Percentiles rank a stretch among this genome's conserved stretches.
phyloP scores from a whole-genome alignment of 192 early-diverging fungal genomes.

The Dispira parvispora region DNA sequence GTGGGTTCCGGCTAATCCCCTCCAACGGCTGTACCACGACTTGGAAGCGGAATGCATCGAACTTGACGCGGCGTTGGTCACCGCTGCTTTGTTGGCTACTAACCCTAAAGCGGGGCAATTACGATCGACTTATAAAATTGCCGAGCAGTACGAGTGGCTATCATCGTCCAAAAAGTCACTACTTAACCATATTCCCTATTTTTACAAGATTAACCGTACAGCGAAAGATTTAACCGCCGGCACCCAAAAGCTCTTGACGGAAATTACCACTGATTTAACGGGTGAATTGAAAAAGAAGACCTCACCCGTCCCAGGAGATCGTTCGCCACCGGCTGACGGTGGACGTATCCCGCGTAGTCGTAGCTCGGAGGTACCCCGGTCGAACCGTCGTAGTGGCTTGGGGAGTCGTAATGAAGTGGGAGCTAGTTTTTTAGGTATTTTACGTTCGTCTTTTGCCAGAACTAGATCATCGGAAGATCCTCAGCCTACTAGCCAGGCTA shows the following conservation, averaged over 20 bases:
- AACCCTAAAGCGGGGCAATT: slow-evolving; percentile 6
- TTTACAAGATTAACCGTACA: not conserved
- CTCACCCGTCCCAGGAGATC: not conserved
- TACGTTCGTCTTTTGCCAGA: too few species aligned
- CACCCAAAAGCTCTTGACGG: not conserved
- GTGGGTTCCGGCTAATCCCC: slow-evolving; percentile 9
- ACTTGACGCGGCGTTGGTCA: slow-evolving; percentile 5
- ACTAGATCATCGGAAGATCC: too few species aligned
- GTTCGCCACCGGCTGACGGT: not conserved
- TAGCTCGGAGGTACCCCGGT: too few species aligned
- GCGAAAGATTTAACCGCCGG: slow-evolving; percentile 6
- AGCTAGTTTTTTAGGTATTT: not conserved
- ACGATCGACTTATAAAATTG: not conserved
- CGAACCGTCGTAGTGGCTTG: not conserved
- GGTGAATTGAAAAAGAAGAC: not conserved
- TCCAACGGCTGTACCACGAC: slow-evolving; percentile 7
- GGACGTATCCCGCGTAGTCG: not conserved
- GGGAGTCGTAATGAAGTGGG: not conserved
- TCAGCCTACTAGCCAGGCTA: too few species aligned
- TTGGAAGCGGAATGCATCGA: slow-evolving; percentile 8
- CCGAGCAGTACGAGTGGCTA: not conserved
- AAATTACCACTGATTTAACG: not conserved
- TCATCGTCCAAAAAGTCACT: slow-evolving; percentile 1
- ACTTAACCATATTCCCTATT: slow-evolving; percentile 9
- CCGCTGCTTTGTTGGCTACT: slow-evolving; percentile 5